A percentile compares a stretch with the other conserved stretches of the same genome.
phyloP scores from a whole-genome alignment of 352 stramenopile genomes.

The Chrysophaeum taylorii region DNA sequence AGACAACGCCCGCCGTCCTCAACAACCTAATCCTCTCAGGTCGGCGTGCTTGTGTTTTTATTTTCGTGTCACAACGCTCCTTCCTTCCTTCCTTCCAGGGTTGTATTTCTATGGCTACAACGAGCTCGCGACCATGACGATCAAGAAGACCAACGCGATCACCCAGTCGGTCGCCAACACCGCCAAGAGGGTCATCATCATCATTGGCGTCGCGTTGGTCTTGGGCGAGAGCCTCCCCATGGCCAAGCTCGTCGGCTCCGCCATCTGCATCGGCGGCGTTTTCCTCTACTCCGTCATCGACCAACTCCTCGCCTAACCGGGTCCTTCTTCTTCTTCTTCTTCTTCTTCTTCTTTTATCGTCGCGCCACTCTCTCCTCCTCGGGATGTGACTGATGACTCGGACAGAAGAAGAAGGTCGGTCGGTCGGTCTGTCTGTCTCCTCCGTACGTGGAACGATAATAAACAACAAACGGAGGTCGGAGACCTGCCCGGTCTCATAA shows the following conservation, averaged over 20 bases:
- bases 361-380: too few relatives aligned
- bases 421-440: too few relatives aligned
- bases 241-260: slow-evolving; percentile 48
- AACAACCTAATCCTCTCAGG: slow-evolving; percentile 53
- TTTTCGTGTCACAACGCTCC: too few relatives aligned
- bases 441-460: too few relatives aligned
- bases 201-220: slow-evolving; percentile 29
- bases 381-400: too few relatives aligned
- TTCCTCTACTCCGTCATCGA: slow-evolving; percentile 46
- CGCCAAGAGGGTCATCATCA: slow-evolving; percentile 57
- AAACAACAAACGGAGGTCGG: too few relatives aligned
- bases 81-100: too few relatives aligned
- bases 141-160: slow-evolving; percentile 63
- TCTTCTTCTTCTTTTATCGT: too few relatives aligned
- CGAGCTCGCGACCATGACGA: slow-evolving; percentile 53
- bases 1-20: slow-evolving; percentile 48
- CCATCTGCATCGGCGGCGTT: slow-evolving; percentile 42
- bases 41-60: slow-evolving; percentile 16
- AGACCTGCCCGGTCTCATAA: too few relatives aligned
- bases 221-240: slow-evolving; percentile 42
- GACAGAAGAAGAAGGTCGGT: too few relatives aligned
- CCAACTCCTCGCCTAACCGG: slow-evolving; percentile 19
- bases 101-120: slow-evolving; percentile 69
- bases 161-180: slow-evolving; percentile 61
- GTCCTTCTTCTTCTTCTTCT: too few relatives aligned